Evolutionary conservation across 345 rosid species (phyloP).

Genomic region (Gossypium stocksii): DNA sequence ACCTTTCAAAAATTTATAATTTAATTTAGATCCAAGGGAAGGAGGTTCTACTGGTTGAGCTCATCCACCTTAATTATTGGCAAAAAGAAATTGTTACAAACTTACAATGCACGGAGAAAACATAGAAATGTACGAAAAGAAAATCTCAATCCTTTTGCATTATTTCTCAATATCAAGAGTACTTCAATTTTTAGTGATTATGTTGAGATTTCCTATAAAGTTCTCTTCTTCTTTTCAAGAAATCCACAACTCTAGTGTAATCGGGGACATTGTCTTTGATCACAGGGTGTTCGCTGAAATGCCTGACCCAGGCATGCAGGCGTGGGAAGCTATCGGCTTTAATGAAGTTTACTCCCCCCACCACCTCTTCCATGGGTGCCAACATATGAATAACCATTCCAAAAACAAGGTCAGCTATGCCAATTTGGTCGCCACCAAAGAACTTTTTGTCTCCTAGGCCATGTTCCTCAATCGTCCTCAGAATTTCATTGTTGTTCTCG

Average conservation of each 20-base stretch:
- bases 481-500: neutral
- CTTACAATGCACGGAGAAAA: too few relatives aligned
- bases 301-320: conserved; percentile 10
- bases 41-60: too few relatives aligned
- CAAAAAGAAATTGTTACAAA: too few relatives aligned
- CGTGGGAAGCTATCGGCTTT: conserved; percentile 19
- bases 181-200: too few relatives aligned
- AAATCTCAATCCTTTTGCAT: too few relatives aligned
- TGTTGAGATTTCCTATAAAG: neutral
- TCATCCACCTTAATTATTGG: too few relatives aligned
- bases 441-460: conserved; percentile 18
- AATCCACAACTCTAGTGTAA: neutral
- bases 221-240: neutral
- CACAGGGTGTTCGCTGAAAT: conserved; percentile 2
- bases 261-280: conserved; percentile 23
- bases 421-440: conserved; percentile 19
- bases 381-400: conserved; percentile 15
- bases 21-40: too few relatives aligned
- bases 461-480: conserved; percentile 18
- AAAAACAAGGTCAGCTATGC: conserved; percentile 17
- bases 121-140: too few relatives aligned
- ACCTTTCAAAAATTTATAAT: too few relatives aligned
- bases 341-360: conserved; percentile 7
- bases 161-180: too few relatives aligned
- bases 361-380: conserved; percentile 3